phyloP scores from a whole-genome alignment of 1,284 basidiomycete species.

The Earliella scabrosa region DNA sequence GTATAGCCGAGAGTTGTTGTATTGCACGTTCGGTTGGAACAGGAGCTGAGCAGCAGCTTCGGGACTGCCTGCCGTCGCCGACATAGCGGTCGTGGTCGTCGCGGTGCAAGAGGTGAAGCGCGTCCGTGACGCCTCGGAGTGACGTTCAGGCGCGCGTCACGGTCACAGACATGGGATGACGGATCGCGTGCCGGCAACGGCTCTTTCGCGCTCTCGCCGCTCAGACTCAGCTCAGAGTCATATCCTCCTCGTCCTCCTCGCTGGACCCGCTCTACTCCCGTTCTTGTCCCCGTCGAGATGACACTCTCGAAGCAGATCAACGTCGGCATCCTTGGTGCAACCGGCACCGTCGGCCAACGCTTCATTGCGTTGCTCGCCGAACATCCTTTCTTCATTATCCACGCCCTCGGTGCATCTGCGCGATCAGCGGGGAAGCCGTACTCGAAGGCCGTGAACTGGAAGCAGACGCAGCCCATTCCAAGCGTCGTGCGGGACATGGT shows the following conservation, averaged over 20 bases:
- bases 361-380: slow-evolving; percentile 90
- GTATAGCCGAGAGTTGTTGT: slow-evolving; percentile 64
- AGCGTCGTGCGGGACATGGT: slow-evolving; percentile 66
- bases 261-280: slow-evolving; percentile 1
- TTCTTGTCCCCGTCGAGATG: slow-evolving; percentile 20
- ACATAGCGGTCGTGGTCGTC: slow-evolving; percentile 28
- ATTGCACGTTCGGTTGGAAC: slow-evolving; percentile 72
- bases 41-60: slow-evolving; percentile 65
- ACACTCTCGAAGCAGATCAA: slow-evolving; percentile 52
- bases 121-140: neutral
- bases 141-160: slow-evolving; percentile 8
- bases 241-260: neutral
- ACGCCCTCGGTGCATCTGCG: slow-evolving; percentile 88
- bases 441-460: slow-evolving; percentile 84
- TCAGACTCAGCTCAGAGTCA: slow-evolving; percentile 8
- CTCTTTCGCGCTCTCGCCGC: slow-evolving; percentile 5
- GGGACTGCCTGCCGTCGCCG: slow-evolving; percentile 30
- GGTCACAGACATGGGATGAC: slow-evolving; percentile 5
- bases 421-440: slow-evolving; percentile 91
- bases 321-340: slow-evolving; percentile 95
- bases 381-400: slow-evolving; percentile 92
- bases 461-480: slow-evolving; percentile 85
- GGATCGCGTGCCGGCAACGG: neutral
- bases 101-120: slow-evolving; percentile 13
- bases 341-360: slow-evolving; percentile 94